Conservation (phyloP, 2,329 filamentous ascomycete genomes). For the Sclerotiophoma versabilis region DNA sequence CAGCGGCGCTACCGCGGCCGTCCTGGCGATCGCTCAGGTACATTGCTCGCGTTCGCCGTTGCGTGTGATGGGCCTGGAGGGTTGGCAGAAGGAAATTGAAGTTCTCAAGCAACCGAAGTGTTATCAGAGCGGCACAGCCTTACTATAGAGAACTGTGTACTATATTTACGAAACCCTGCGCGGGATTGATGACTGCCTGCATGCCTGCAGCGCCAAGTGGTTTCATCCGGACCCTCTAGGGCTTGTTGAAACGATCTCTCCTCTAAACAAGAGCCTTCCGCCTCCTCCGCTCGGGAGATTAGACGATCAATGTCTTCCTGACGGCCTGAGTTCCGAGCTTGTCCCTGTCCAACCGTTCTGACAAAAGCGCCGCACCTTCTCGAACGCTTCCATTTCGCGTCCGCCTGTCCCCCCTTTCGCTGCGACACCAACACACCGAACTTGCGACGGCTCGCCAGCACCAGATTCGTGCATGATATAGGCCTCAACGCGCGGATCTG, state of each 20-base stretch:
- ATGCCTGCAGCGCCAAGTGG: constrained; percentile 47
- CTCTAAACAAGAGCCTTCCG: constrained; percentile 50
- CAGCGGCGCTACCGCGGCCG: constrained; percentile 39
- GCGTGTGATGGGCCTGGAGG: constrained; percentile 16
- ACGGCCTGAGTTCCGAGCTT: constrained; percentile 45
- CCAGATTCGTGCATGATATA: constrained; percentile 48
- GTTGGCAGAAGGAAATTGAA: constrained; percentile 8
- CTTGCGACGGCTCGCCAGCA: constrained; percentile 40
- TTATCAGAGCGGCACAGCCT: constrained; percentile 21
- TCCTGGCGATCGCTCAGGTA: constrained; percentile 36
- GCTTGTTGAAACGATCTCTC: constrained; percentile 44
- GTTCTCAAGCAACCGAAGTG: constrained; percentile 4
- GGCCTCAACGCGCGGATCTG: constrained; percentile 36
- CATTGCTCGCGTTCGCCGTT: constrained; percentile 20
- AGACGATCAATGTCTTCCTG: constrained; percentile 51
- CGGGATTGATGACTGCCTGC: constrained; percentile 42
- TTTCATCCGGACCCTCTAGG: constrained; percentile 36
- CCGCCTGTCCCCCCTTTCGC: constrained; percentile 36
- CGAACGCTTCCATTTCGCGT: constrained; percentile 43
- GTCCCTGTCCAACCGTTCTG: constrained; percentile 37
- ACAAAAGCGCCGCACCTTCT: constrained; percentile 46
- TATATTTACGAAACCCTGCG: constrained; percentile 43
- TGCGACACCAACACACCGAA: constrained; percentile 33
- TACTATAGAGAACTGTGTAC: constrained; percentile 31
- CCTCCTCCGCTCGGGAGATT: constrained; percentile 49